Evolutionary conservation across 2,329 filamentous ascomycete species (phyloP).

Genomic region (Penicillium decumbens): DNA sequence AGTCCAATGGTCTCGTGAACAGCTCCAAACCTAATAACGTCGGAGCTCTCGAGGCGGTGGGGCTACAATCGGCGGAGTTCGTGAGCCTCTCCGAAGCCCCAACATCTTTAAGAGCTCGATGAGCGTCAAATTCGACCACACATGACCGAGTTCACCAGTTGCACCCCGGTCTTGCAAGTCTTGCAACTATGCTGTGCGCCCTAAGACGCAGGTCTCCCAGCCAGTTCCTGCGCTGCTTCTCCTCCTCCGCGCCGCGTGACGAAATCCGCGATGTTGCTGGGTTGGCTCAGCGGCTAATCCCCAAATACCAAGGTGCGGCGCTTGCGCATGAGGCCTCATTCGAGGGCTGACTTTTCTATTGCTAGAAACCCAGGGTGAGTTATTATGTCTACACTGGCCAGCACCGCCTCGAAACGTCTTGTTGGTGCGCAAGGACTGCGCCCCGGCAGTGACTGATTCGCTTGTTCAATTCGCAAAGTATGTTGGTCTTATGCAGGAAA

Average conservation of each 20-base stretch:
- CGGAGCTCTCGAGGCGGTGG: conserved; percentile 1
- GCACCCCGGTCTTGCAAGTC: background rate
- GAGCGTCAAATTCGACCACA: background rate
- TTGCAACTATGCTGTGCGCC: conserved; percentile 19
- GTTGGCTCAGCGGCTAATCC: conserved; percentile 52
- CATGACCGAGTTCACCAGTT: background rate
- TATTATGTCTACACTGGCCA: conserved; percentile 64
- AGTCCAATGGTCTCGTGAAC: conserved; percentile 1
- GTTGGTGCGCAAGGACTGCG: conserved; percentile 62
- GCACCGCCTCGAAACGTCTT: conserved; percentile 64
- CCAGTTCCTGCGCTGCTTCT: conserved; percentile 38
- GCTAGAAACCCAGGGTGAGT: conserved; percentile 56
- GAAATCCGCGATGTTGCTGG: conserved; percentile 45
- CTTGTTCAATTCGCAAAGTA: conserved; percentile 55
- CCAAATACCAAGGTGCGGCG: conserved; percentile 58
- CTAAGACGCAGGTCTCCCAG: conserved; percentile 12
- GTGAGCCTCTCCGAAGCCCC: background rate
- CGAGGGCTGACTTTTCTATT: conserved; percentile 1
- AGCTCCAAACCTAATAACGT: background rate
- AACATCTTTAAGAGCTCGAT: background rate
- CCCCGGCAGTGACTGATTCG: conserved; percentile 52
- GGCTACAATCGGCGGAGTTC: background rate
- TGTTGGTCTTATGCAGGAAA: conserved; percentile 1
- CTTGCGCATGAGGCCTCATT: conserved; percentile 2
- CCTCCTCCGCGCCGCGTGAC: conserved; percentile 34